phyloP scores from a whole-genome alignment of 192 early-diverging fungal species.

The Spizellomyces punctatus region DNA sequence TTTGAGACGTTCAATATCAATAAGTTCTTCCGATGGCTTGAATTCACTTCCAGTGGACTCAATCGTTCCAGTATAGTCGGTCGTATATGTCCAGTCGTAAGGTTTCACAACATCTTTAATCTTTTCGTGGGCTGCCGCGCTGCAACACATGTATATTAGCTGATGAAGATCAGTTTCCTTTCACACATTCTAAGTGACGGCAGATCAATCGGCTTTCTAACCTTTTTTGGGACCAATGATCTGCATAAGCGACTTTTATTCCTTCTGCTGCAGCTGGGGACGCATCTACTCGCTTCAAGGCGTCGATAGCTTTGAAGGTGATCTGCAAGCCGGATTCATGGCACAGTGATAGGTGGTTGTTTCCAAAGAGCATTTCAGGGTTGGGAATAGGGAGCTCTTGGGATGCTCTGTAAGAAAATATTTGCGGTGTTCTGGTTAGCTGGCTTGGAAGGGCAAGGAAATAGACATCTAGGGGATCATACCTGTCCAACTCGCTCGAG shows the following conservation, averaged over 20 bases:
- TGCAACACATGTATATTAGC: slow-evolving; percentile 2
- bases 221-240: slow-evolving; percentile 84
- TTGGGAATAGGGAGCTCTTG: slow-evolving; percentile 60
- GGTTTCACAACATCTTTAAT: slow-evolving; percentile 88
- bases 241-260: slow-evolving; percentile 83
- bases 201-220: slow-evolving; percentile 25
- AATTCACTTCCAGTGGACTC: neutral
- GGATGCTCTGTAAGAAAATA: slow-evolving; percentile 14
- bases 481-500: slow-evolving; percentile 56
- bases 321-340: slow-evolving; percentile 61
- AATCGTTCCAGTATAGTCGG: slow-evolving; percentile 73
- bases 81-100: slow-evolving; percentile 97
- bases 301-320: slow-evolving; percentile 72
- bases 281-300: slow-evolving; percentile 70
- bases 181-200: neutral
- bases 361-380: slow-evolving; percentile 98
- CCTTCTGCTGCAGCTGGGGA: slow-evolving; percentile 65
- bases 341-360: slow-evolving; percentile 70
- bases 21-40: slow-evolving; percentile 38
- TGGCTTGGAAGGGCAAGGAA: neutral
- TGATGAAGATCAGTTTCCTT: neutral
- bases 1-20: slow-evolving; percentile 80
- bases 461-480: neutral
- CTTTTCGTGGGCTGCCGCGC: slow-evolving; percentile 39
- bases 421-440: neutral